Conservation (phyloP, 305 asterid species). For the Fraxinus greggii region DNA sequence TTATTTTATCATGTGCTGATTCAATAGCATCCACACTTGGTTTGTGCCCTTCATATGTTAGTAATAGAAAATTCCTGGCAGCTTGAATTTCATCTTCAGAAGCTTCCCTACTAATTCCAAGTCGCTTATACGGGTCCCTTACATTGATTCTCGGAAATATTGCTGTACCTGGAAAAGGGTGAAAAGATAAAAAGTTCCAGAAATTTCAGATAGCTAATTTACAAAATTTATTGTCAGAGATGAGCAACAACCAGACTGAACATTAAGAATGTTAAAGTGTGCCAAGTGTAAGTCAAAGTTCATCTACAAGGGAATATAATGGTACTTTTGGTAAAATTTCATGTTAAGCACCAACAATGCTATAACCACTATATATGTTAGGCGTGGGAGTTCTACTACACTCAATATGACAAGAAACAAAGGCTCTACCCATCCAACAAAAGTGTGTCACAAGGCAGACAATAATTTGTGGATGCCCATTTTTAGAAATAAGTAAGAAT, state of each 20-base stretch:
- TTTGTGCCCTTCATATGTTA: conserved; percentile 56
- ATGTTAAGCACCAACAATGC: conserved; percentile 6
- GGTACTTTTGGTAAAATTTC: not conserved
- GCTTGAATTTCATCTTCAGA: conserved; percentile 83
- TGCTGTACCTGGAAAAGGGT: conserved; percentile 37
- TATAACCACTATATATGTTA: not conserved
- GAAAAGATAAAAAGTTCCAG: conserved; percentile 14
- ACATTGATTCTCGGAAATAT: conserved; percentile 79
- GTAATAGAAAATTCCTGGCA: conserved; percentile 69
- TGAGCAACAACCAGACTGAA: not conserved
- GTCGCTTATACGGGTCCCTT: conserved; percentile 79
- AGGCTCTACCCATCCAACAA: not conserved
- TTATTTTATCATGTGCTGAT: conserved; percentile 86
- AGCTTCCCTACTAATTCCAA: conserved; percentile 81
- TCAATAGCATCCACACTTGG: conserved; percentile 76
- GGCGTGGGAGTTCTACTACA: not conserved
- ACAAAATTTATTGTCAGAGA: not conserved
- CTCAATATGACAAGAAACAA: not conserved
- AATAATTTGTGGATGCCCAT: not conserved
- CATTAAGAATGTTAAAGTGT: not conserved
- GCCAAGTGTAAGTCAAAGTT: not conserved
- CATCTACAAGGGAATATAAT: not conserved
- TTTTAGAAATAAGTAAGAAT: not conserved
- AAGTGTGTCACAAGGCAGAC: conserved; percentile 1
- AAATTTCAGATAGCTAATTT: not conserved